These are phyloP conservation scores for Corchorus capsularis DNA, from an alignment of 345 rosid species.

Conservation along the genomic window DNA sequence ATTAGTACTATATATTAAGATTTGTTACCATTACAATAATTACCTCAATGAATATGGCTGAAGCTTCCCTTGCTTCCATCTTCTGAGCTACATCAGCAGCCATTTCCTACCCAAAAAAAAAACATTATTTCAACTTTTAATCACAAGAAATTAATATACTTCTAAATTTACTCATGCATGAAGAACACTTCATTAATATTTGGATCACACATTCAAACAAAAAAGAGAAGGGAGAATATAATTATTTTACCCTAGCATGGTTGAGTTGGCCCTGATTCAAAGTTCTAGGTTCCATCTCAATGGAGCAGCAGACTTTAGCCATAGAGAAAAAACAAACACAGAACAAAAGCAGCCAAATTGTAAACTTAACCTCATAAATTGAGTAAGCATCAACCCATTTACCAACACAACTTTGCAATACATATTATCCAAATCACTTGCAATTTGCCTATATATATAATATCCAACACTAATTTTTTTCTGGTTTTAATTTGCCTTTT, in stretches of 20 bases:
- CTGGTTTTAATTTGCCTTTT: neutral
- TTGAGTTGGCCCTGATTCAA: conserved; percentile 22
- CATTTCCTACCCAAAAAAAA: conserved; percentile 17
- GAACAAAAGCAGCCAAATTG: neutral
- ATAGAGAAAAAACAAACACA: neutral
- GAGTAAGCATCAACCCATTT: conserved; percentile 10
- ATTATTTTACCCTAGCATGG: conserved; percentile 11
- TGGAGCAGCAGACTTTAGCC: conserved; percentile 23
- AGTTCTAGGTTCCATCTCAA: conserved; percentile 25
- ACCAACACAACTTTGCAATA: neutral
- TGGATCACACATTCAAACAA: no score
- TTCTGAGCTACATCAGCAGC: conserved; percentile 23
- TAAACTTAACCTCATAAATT: neutral
- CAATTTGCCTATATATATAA: neutral
- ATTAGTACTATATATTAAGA: no score
- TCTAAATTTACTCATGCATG: no score
- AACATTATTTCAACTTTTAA: no score
- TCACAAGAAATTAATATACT: no score
- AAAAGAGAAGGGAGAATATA: neutral
- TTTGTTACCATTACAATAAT: neutral
- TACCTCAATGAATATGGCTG: conserved; percentile 10
- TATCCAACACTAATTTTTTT: neutral
- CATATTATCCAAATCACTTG: neutral
- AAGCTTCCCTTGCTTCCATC: conserved; percentile 12
- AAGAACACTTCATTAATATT: no score